Base-by-base conservation (phyloP, 2,329 filamentous ascomycete genomes). In the Curvularia spicifera region DNA sequence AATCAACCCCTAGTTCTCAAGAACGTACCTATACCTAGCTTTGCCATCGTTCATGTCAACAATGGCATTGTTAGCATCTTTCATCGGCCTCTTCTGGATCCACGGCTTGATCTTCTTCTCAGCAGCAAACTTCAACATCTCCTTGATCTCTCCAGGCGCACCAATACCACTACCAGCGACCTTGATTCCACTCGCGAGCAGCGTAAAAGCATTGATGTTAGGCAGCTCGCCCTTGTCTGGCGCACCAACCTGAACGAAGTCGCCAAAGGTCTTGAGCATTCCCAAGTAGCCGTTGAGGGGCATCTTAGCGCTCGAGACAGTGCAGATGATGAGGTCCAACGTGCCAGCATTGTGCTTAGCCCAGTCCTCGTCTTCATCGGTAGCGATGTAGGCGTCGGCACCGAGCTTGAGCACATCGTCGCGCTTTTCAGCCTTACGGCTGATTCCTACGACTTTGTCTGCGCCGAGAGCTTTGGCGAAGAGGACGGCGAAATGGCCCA, bases 401-500 rank as follows among this genome's bases (percentile, higher is more conserved):
- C 86, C 86, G 49, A 88, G 78, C 73, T 84, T 83, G 57, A 82
- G 68, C 0, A 84, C 85, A 64, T 88, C 85, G 0, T 84, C 83
- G 73, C 85, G 84, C 79, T 91, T 91, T 67, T 75, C 65, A 0
- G 79, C 78, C 1, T 81, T 84, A 60, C 89, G 84, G 12, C 86
- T 88, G 64, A 90, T 84, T 8, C 85, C 87, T 18, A 87, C 86
- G 12, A 88, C 84, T 6, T 84, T 83, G 57, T 91, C 87, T 24
- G 87, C 88, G 9, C 87, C 89, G 0, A 94, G 78, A 0, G 90
- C 90, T 64, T 84, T 87, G 1, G 89, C 87, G 73, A 86, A 91
- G 56, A 92, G 79, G 10, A 93, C 71, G 1, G 84, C 91, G 61
- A 92, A 86, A 71, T 94, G 89, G 0, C 90, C 90, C 0, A 93